Base-by-base conservation (phyloP, 2,329 filamentous ascomycete genomes). In the Xylaria sp. region DNA sequence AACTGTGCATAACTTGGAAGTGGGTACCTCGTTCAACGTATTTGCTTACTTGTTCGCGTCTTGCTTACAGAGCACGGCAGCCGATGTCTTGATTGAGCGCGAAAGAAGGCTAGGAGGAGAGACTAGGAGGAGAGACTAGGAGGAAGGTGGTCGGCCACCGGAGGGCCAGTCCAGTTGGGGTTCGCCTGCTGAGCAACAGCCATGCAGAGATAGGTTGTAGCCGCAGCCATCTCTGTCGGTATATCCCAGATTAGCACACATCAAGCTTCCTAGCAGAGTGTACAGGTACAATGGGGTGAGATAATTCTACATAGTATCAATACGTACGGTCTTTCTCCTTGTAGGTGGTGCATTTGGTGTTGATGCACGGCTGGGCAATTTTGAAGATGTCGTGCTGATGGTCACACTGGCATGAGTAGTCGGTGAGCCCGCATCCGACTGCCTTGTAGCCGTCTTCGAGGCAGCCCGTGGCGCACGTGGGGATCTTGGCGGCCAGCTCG, bases 41-140 rank as follows among this genome's bases (percentile, higher is more conserved):
- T n/a, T n/a, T n/a, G n/a, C n/a, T 30, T 30, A 6, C 32, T 50
- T 50, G 23, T 10, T 45, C n/a, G 28, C 23, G 4, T 39, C 3
- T 48, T 63, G 2, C 10, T 73, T 75, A 80, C 41, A 80, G 70
- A 48, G 74, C 78, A 8, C 76, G 23, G 75, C 76, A 30, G 50
- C 75, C 15, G 71, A 53, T 53, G 6, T 53, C 25, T 53, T 9
- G 23, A 53, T 12, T 28, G 30, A 34, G 50, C 50, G 28, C 8
- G 8, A 20, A 7, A 25, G 20, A 56, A n/a, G 18, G 18, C 39
- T 41, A 41, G 39, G 18, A 41, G 15, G 39, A 41, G n/a, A 56
- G 30, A 18, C 15, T 39, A 25, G 52, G 52, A 32, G 32, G 52
- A 10, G n/a, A n/a, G 30, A 18, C 15, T 39, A 25, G 52, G 52